These are phyloP conservation scores for Suillus weaverae DNA, from an alignment of 768 basidiomycete genomes.

Conservation along the genomic window DNA sequence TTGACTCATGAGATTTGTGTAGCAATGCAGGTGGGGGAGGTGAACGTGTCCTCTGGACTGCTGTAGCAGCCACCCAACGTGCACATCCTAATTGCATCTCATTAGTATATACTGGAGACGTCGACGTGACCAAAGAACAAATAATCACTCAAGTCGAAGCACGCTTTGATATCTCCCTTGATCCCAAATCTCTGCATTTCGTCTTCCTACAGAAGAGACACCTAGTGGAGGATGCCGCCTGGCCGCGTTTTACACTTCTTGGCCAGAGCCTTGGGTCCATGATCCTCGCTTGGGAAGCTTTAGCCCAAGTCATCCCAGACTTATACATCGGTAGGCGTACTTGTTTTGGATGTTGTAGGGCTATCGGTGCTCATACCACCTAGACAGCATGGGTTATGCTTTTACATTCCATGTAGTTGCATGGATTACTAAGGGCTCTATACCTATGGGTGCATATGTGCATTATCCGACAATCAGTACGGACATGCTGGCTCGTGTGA, in stretches of 20 bases:
- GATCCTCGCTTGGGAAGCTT: slow-evolving; percentile 79
- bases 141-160: slow-evolving; percentile 85
- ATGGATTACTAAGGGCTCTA: slow-evolving; percentile 47
- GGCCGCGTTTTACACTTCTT: slow-evolving; percentile 88
- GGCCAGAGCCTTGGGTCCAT: slow-evolving; percentile 92
- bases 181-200: slow-evolving; percentile 69
- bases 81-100: slow-evolving; percentile 63
- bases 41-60: slow-evolving; percentile 94
- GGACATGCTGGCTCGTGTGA: slow-evolving; percentile 87
- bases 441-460: slow-evolving; percentile 86
- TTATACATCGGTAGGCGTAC: slow-evolving; percentile 75
- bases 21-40: slow-evolving; percentile 98
- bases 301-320: slow-evolving; percentile 79
- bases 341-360: slow-evolving; percentile 1
- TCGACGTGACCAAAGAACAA: slow-evolving; percentile 71
- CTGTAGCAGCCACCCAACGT: slow-evolving; percentile 73
- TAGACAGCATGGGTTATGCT: slow-evolving; percentile 98
- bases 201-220: slow-evolving; percentile 72
- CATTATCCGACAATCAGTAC: slow-evolving; percentile 97
- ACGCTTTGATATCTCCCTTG: slow-evolving; percentile 77
- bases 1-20: slow-evolving; percentile 35
- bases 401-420: slow-evolving; percentile 85
- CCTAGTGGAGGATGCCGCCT: slow-evolving; percentile 78
- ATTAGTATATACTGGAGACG: slow-evolving; percentile 90
- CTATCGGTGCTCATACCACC: slow-evolving; percentile 7